Evolutionary conservation across 345 rosid species (phyloP).

Genomic region (Firmiana major): DNA sequence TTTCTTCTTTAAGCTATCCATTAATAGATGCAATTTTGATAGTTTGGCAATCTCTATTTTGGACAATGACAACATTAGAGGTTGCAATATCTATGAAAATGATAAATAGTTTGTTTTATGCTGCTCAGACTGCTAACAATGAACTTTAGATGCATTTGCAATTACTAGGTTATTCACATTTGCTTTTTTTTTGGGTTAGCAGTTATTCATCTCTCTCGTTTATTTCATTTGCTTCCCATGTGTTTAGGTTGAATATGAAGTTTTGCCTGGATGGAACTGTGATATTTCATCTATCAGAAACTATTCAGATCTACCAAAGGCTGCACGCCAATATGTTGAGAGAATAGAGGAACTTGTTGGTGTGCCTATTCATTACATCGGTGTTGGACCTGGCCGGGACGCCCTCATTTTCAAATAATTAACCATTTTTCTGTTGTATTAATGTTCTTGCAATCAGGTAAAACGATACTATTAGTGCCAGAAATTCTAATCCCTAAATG

Average conservation of each 20-base stretch:
- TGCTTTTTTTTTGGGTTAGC: neutral
- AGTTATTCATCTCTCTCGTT: neutral
- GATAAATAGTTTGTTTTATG: neutral
- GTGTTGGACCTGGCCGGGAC: conserved; percentile 89
- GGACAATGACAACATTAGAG: neutral
- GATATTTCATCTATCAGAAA: conserved; percentile 75
- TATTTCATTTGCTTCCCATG: conserved; percentile 9
- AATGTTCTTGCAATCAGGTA: neutral
- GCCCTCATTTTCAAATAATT: conserved; percentile 79
- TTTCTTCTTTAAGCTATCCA: neutral
- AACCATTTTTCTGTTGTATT: neutral
- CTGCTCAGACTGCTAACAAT: neutral
- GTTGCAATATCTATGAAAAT: neutral
- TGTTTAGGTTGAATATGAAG: conserved; percentile 84
- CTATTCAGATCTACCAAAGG: conserved; percentile 81
- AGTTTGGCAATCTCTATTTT: neutral
- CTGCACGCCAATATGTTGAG: conserved; percentile 73
- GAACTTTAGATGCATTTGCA: neutral
- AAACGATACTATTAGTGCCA: neutral
- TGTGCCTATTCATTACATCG: conserved; percentile 67
- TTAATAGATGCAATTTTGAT: neutral
- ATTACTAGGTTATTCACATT: neutral
- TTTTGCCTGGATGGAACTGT: conserved; percentile 83
- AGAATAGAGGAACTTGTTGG: conserved; percentile 90
- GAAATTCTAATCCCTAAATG: neutral